Evolutionary conservation across 129 eudicot genomes (phyloP).

Genomic region (Chrysanthemum makinoi): DNA sequence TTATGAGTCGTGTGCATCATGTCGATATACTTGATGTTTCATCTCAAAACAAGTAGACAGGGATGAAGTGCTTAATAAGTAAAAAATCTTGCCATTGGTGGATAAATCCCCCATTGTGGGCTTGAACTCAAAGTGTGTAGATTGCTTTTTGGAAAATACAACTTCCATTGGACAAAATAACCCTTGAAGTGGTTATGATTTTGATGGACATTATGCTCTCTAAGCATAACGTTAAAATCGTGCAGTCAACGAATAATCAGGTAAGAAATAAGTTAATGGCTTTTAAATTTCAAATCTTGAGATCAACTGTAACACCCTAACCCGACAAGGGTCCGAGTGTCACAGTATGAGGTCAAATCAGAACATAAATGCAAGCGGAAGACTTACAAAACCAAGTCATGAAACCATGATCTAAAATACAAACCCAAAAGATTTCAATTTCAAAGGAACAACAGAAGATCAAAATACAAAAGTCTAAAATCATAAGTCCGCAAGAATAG

Average conservation of each 20-base stretch:
- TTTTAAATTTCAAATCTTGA: constrained; percentile 1
- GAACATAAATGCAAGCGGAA: no score
- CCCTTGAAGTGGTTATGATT: background rate
- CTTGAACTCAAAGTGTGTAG: background rate
- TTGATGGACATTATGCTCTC: background rate
- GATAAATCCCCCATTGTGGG: background rate
- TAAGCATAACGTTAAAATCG: background rate
- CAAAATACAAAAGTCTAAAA: no score
- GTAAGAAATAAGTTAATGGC: background rate
- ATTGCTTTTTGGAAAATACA: background rate
- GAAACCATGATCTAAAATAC: no score
- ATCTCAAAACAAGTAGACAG: background rate
- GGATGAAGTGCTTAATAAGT: background rate
- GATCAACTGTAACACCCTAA: no score
- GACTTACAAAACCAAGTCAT: no score
- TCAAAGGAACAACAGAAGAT: no score
- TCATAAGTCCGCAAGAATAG: no score
- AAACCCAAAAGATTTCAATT: no score
- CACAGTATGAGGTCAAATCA: no score
- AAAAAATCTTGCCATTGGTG: background rate
- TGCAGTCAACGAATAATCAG: background rate
- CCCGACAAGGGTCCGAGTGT: no score
- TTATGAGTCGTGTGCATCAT: no score
- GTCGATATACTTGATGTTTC: no score
- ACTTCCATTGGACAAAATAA: background rate